phyloP scores from a whole-genome alignment of 1,139 yeast species.

The Lodderomyces parapsilosis region DNA sequence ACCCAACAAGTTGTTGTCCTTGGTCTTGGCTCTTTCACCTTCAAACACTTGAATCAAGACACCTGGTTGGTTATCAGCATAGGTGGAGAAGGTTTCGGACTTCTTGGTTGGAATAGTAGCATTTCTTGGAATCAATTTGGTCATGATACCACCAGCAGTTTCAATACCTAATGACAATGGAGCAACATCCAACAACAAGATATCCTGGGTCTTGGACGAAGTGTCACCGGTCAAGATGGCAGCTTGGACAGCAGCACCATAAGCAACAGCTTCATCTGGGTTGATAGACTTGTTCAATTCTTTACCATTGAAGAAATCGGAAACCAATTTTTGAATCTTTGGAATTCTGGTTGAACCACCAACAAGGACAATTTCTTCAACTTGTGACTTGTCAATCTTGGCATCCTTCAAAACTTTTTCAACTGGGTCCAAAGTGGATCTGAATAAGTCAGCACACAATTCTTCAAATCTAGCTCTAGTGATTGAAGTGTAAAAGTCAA shows the following conservation, averaged over 20 bases:
- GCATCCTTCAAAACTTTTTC: conserved; percentile 90
- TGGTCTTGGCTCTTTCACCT: conserved; percentile 50
- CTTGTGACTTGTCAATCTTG: conserved; percentile 75
- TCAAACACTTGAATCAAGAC: conserved; percentile 48
- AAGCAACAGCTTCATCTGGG: conserved; percentile 74
- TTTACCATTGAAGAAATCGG: conserved; percentile 86
- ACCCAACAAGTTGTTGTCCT: conserved; percentile 46
- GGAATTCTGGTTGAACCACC: conserved; percentile 99
- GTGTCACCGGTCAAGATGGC: conserved; percentile 90
- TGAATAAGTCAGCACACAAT: conserved; percentile 81
- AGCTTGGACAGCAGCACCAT: conserved; percentile 72
- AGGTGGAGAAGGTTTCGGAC: conserved; percentile 48
- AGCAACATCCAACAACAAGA: conserved; percentile 48
- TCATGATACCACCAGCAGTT: conserved; percentile 51
- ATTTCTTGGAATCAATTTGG: conserved; percentile 47
- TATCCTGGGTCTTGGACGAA: no score
- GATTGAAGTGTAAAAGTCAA: conserved; percentile 88
- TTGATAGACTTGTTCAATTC: conserved; percentile 94
- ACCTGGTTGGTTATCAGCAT: conserved; percentile 49
- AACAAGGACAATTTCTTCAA: conserved; percentile 90
- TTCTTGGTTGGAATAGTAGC: conserved; percentile 50
- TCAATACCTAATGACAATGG: conserved; percentile 51
- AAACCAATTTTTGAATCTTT: conserved; percentile 89
- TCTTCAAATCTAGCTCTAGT: conserved; percentile 97
- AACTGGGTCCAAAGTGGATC: conserved; percentile 88